Percentiles rank a stretch among this genome's conserved stretches.
Evolutionary conservation across 805 yeast species (phyloP).

Genomic region (Lachancea waltii): DNA sequence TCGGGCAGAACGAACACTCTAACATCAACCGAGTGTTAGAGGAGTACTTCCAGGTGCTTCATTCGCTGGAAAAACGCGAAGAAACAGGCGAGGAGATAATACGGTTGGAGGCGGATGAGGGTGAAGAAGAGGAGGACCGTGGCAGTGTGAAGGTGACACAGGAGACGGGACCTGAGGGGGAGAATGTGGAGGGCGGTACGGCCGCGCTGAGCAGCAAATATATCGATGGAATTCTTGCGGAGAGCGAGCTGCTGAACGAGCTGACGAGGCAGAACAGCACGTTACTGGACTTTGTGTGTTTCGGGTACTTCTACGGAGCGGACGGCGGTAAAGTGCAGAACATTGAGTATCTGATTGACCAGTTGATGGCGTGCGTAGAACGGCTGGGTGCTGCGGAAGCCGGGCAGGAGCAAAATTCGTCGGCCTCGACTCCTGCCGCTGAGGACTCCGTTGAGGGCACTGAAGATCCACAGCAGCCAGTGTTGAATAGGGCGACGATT

Average conservation of each 20-base stretch:
- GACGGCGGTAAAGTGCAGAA: slow-evolving; percentile 19
- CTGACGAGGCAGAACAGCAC: slow-evolving; percentile 35
- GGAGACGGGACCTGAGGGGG: neutral
- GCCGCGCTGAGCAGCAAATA: slow-evolving; percentile 24
- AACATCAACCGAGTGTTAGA: slow-evolving; percentile 37
- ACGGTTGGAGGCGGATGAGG: slow-evolving; percentile 1
- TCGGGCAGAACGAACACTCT: slow-evolving; percentile 35
- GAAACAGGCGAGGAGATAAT: slow-evolving; percentile 10
- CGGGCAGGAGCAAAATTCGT: too few relatives aligned
- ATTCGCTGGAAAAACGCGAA: slow-evolving; percentile 20
- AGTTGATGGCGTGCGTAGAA: slow-evolving; percentile 24
- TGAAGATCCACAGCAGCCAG: slow-evolving; percentile 6
- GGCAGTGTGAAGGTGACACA: neutral
- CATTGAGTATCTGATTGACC: slow-evolving; percentile 29
- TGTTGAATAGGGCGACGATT: slow-evolving; percentile 23
- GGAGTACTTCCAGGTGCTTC: slow-evolving; percentile 33
- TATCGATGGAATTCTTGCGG: slow-evolving; percentile 34
- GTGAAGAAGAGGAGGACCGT: neutral
- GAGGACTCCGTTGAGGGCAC: too few relatives aligned
- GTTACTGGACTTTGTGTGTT: slow-evolving; percentile 44
- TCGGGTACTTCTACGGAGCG: slow-evolving; percentile 34
- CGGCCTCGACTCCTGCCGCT: too few relatives aligned
- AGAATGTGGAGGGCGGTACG: neutral
- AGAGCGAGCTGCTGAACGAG: slow-evolving; percentile 34
- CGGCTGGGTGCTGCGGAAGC: slow-evolving; percentile 1